phyloP scores from a whole-genome alignment of 225 moss, liverwort and hornwort species.

The Bryoerythrophyllum caledonicum region DNA sequence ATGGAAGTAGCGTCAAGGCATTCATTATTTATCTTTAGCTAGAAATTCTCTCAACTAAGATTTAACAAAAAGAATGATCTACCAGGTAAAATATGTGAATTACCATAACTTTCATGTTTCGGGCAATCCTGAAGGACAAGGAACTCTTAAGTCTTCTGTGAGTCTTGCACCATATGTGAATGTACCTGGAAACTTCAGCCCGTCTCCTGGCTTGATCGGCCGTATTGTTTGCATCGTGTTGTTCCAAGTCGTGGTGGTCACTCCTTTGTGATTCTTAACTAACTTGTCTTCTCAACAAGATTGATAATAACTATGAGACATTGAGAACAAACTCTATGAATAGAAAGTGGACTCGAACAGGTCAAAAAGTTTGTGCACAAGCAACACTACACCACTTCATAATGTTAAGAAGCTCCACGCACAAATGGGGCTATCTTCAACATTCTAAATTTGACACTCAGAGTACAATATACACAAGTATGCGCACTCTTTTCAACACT shows the following conservation, averaged over 20 bases:
- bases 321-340: not conserved
- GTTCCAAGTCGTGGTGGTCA: constrained; percentile 24
- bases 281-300: no score
- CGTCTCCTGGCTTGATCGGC: constrained; percentile 37
- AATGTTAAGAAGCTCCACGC: no score
- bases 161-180: not conserved
- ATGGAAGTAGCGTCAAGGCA: not conserved
- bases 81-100: not conserved
- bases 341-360: not conserved
- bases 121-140: no score
- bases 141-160: not conserved
- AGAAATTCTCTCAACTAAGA: no score
- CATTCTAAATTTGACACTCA: no score
- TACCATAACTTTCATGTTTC: not conserved
- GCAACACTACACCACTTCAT: not conserved
- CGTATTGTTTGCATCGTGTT: constrained; percentile 35
- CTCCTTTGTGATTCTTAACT: constrained; percentile 27
- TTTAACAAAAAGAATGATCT: no score
- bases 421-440: no score
- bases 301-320: no score
- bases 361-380: not conserved
- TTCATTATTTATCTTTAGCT: not conserved
- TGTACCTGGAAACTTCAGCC: constrained; percentile 38
- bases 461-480: no score
- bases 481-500: no score